Percentiles rank a stretch among this genome's conserved stretches.
Evolutionary conservation across 1,284 basidiomycete species (phyloP).

Genomic region (Malassezia pachydermatis): DNA sequence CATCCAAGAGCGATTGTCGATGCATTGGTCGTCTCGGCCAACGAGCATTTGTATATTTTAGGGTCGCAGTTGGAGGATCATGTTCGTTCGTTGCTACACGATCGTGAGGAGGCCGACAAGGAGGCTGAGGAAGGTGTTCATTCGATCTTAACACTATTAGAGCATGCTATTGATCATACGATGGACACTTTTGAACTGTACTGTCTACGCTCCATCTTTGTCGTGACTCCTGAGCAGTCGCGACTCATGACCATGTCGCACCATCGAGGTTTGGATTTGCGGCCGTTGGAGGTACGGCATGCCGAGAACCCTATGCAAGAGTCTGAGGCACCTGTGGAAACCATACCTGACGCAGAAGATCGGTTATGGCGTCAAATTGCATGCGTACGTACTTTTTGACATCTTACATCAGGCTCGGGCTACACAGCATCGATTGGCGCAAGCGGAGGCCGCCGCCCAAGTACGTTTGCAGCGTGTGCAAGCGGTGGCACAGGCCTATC

Average conservation of each 20-base stretch:
- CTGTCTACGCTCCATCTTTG: slow-evolving; percentile 39
- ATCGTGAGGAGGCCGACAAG: slow-evolving; percentile 24
- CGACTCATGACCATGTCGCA: slow-evolving; percentile 38
- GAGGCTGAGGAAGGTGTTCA: slow-evolving; percentile 39
- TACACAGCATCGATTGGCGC: slow-evolving; percentile 14
- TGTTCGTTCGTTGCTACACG: slow-evolving; percentile 20
- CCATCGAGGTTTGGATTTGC: slow-evolving; percentile 42
- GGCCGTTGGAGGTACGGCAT: slow-evolving; percentile 12
- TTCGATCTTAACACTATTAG: slow-evolving; percentile 37
- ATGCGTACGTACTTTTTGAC: neutral
- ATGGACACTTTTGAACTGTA: slow-evolving; percentile 46
- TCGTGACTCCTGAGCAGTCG: slow-evolving; percentile 35
- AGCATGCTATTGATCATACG: slow-evolving; percentile 43
- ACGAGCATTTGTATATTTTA: slow-evolving; percentile 41
- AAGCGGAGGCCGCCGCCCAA: slow-evolving; percentile 17
- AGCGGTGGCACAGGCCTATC: neutral
- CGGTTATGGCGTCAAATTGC: slow-evolving; percentile 8
- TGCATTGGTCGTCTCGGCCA: slow-evolving; percentile 37
- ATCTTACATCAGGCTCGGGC: slow-evolving; percentile 6
- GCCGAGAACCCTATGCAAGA: neutral
- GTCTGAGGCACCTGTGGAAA: neutral
- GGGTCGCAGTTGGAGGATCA: slow-evolving; percentile 32
- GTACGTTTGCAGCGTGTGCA: slow-evolving; percentile 20
- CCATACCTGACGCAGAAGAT: slow-evolving; percentile 13
- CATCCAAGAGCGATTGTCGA: slow-evolving; percentile 42